These are phyloP conservation scores for Chlorophyllum brunneum DNA, from an alignment of 768 basidiomycete species.

Conservation along the genomic window DNA sequence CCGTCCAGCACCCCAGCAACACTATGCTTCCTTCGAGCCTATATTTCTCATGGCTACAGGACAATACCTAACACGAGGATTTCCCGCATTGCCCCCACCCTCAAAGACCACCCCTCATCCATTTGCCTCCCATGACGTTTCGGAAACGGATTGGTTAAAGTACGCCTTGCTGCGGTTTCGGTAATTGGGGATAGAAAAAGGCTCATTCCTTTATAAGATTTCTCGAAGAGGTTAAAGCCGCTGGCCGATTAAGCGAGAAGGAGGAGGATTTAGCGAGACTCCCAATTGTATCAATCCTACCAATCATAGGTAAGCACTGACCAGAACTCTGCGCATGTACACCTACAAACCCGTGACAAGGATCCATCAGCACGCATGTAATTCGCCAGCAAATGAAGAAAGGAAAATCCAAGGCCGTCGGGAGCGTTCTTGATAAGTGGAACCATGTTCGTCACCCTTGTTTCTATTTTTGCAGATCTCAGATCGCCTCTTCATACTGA, in stretches of 20 bases:
- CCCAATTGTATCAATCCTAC: conserved; percentile 4
- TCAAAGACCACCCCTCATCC: conserved; percentile 38
- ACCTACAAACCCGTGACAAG: conserved; percentile 12
- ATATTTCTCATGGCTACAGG: conserved; percentile 26
- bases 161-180: conserved; percentile 16
- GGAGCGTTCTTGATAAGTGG: conserved; percentile 43
- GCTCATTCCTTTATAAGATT: not conserved
- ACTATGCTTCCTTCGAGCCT: conserved; percentile 26
- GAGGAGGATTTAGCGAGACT: not conserved
- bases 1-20: conserved; percentile 16
- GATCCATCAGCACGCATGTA: conserved; percentile 22
- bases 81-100: conserved; percentile 40
- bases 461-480: not conserved
- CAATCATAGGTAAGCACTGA: conserved; percentile 3
- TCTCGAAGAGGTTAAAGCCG: conserved; percentile 1
- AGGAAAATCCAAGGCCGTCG: conserved; percentile 33
- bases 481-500: conserved; percentile 15
- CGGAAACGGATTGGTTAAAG: conserved; percentile 47
- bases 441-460: conserved; percentile 31
- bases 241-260: not conserved
- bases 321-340: not conserved
- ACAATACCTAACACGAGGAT: conserved; percentile 36
- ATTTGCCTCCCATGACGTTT: conserved; percentile 46
- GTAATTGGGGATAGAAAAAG: not conserved
- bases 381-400: conserved; percentile 24